A percentile compares a stretch with the other conserved stretches of the same genome.
Evolutionary conservation across 129 eudicot species (phyloP).

Genomic region (Chrysanthemum makinoi): DNA sequence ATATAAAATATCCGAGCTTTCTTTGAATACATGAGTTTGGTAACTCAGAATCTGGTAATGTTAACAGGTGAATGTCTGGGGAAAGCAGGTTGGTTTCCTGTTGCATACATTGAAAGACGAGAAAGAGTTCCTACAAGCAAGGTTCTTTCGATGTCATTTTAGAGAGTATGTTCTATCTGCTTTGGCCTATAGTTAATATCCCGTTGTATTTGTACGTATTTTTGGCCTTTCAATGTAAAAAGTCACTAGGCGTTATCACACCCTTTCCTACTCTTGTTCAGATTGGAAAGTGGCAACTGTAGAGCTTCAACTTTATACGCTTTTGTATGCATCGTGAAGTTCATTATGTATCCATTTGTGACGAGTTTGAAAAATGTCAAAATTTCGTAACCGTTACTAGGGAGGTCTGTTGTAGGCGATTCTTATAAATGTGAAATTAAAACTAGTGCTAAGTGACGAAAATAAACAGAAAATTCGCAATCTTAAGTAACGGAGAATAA

Average conservation of each 20-base stretch:
- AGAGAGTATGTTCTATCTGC: constrained; percentile 19
- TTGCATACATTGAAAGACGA: constrained; percentile 70
- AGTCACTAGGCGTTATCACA: background rate
- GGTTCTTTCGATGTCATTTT: constrained; percentile 26
- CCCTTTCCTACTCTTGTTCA: constrained; percentile 10
- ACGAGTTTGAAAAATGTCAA: no score
- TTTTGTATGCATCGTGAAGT: constrained; percentile 12
- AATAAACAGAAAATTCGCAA: no score
- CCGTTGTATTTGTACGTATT: background rate
- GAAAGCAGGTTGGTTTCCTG: constrained; percentile 94
- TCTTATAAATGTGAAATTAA: background rate
- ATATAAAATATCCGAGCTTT: no score
- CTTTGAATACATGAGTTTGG: no score
- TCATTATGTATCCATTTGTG: constrained; percentile 8
- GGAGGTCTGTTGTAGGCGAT: background rate
- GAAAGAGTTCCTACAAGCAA: constrained; percentile 82
- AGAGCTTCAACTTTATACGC: background rate
- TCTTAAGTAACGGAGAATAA: no score
- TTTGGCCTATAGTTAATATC: background rate
- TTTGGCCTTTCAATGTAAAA: constrained; percentile 1
- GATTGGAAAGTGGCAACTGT: background rate
- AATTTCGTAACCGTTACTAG: no score
- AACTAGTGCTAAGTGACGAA: background rate
- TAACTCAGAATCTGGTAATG: background rate
- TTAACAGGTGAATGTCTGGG: constrained; percentile 90